Percentiles rank a stretch among this genome's conserved stretches.
Evolutionary conservation across 1,139 yeast species (phyloP).

Genomic region (Lodderomyces parapsilosis): DNA sequence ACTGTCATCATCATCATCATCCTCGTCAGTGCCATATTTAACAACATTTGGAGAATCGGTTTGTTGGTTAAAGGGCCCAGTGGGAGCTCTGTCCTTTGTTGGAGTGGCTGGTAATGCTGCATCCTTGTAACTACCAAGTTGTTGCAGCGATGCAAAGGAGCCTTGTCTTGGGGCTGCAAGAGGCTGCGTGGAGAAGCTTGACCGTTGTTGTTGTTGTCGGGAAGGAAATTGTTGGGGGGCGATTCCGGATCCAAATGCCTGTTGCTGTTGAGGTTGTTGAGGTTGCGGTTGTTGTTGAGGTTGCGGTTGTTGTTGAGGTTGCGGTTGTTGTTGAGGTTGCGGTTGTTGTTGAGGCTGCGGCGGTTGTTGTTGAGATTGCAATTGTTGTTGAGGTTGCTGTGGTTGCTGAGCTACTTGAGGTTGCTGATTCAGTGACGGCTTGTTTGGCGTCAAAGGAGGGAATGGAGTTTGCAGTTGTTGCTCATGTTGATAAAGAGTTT

Average conservation of each 20-base stretch:
- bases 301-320: not conserved
- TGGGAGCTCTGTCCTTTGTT: conserved; percentile 7
- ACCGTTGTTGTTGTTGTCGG: conserved; percentile 1
- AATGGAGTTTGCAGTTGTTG: not conserved
- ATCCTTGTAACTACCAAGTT: not conserved
- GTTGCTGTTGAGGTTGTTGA: conserved; percentile 3
- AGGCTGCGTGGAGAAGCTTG: not conserved
- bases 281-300: conserved; percentile 3
- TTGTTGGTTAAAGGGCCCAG: conserved; percentile 5
- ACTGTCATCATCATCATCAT: conserved; percentile 22
- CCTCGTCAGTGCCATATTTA: conserved; percentile 23
- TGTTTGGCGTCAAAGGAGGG: conserved; percentile 2
- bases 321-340: conserved; percentile 1
- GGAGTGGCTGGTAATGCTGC: conserved; percentile 10
- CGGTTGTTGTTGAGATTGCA: conserved; percentile 4
- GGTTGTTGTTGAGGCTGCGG: not conserved
- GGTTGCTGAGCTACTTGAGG: too few relatives aligned
- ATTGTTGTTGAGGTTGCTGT: conserved; percentile 3
- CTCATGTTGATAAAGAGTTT: conserved; percentile 2
- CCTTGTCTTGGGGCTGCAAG: not conserved
- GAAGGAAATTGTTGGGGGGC: not conserved
- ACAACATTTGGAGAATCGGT: conserved; percentile 29
- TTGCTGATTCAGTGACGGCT: too few relatives aligned
- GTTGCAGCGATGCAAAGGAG: not conserved
- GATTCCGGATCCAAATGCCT: not conserved